Percentiles rank a stretch among this genome's conserved stretches.
phyloP scores from a whole-genome alignment of 306 rosid genomes.

The Vigna mungo region DNA sequence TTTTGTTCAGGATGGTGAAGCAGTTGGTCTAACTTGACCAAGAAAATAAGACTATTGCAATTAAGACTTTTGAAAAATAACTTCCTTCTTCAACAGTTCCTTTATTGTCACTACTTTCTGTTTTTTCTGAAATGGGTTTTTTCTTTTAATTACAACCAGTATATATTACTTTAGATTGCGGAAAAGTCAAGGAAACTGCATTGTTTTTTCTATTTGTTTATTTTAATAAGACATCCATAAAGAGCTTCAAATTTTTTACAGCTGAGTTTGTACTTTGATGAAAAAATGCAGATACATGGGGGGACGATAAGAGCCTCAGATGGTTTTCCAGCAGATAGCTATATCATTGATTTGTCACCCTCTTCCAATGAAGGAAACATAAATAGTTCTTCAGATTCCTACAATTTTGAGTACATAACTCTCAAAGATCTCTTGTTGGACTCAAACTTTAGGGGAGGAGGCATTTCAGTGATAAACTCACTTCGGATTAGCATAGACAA shows the following conservation, averaged over 20 bases:
- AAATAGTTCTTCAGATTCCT: conserved; percentile 56
- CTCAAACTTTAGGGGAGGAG: conserved; percentile 88
- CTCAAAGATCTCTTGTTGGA: conserved; percentile 76
- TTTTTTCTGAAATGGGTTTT: background rate
- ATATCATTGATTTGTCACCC: conserved; percentile 75
- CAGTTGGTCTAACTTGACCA: conserved; percentile 44
- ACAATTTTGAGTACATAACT: conserved; percentile 79
- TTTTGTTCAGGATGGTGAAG: conserved; percentile 35
- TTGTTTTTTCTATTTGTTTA: conserved; percentile 6
- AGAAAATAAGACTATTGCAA: conserved; percentile 32
- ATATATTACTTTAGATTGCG: background rate
- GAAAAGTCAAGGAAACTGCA: conserved; percentile 17
- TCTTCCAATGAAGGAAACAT: conserved; percentile 40
- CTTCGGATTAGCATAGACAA: conserved; percentile 81
- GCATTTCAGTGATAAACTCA: conserved; percentile 76
- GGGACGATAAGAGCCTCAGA: conserved; percentile 82
- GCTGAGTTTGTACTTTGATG: background rate
- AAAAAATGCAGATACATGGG: conserved; percentile 78
- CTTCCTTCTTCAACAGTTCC: background rate
- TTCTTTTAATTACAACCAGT: background rate
- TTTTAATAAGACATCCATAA: background rate
- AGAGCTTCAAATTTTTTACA: background rate
- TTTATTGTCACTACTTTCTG: background rate
- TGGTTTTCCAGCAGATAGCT: conserved; percentile 63
- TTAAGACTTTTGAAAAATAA: background rate